Percentiles rank a stretch among this genome's conserved stretches.
Evolutionary conservation across 1,139 yeast species (phyloP).

Genomic region (Pichia sp.): DNA sequence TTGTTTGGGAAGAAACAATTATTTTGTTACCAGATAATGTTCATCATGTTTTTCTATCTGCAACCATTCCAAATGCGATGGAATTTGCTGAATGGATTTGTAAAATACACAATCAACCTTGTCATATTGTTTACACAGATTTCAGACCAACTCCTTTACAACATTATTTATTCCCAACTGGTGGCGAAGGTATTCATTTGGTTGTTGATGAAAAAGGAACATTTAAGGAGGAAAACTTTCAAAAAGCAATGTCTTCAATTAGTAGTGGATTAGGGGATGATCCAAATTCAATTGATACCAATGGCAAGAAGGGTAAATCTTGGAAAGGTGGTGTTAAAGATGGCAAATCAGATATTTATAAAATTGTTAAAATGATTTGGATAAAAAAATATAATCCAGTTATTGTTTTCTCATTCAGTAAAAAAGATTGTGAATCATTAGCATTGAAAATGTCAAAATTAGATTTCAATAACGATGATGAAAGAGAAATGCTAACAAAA

Average conservation of each 20-base stretch:
- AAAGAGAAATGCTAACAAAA: constrained; percentile 80
- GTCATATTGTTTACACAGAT: constrained; percentile 97
- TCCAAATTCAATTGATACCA: constrained; percentile 49
- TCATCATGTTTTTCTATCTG: constrained; percentile 79
- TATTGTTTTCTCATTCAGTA: constrained; percentile 93
- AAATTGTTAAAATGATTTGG: constrained; percentile 97
- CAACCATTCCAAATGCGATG: constrained; percentile 95
- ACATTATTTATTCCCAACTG: constrained; percentile 94
- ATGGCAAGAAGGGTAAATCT: constrained; percentile 65
- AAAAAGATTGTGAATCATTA: constrained; percentile 90
- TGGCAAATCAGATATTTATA: constrained; percentile 80
- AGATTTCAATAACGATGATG: constrained; percentile 89
- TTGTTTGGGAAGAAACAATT: constrained; percentile 98
- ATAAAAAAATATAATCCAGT: constrained; percentile 93
- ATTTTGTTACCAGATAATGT: constrained; percentile 96
- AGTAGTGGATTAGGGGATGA: constrained; percentile 81
- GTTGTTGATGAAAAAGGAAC: constrained; percentile 97
- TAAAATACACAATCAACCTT: constrained; percentile 87
- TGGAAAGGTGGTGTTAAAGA: constrained; percentile 84
- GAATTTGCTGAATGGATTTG: constrained; percentile 99
- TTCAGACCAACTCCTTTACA: constrained; percentile 98
- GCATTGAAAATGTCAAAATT: constrained; percentile 93
- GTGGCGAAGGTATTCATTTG: constrained; percentile 93
- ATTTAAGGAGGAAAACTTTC: constrained; percentile 95
- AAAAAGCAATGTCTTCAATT: constrained; percentile 94